A percentile compares a stretch with the other conserved stretches of the same genome.
These are phyloP conservation scores for Boechera retrofracta DNA, from an alignment of 345 rosid species.

Conservation along the genomic window DNA sequence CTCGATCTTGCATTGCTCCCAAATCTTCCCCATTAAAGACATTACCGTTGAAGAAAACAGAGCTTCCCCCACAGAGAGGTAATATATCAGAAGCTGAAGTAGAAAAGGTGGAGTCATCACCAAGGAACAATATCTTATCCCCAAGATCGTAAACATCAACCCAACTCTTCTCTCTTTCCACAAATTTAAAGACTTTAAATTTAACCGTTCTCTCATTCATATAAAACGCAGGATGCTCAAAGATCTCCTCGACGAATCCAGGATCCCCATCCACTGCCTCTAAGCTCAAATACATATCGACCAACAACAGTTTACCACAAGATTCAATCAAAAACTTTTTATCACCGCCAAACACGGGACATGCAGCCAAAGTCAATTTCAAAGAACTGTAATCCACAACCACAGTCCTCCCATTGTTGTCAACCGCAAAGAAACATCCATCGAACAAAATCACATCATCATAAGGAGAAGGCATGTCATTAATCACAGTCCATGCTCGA, in stretches of 20 bases:
- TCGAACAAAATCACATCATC: slow-evolving; percentile 76
- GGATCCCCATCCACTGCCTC: slow-evolving; percentile 55
- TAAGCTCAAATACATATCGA: slow-evolving; percentile 78
- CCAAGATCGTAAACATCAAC: slow-evolving; percentile 56
- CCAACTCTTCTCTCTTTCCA: slow-evolving; percentile 57
- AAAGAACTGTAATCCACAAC: slow-evolving; percentile 53
- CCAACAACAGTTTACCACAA: slow-evolving; percentile 67
- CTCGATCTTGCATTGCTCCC: slow-evolving; percentile 46
- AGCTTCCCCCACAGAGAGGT: slow-evolving; percentile 57
- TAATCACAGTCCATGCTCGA: slow-evolving; percentile 68
- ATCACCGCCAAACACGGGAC: slow-evolving; percentile 79
- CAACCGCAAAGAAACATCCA: slow-evolving; percentile 76
- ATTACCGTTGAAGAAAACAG: slow-evolving; percentile 65
- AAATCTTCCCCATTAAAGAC: slow-evolving; percentile 54
- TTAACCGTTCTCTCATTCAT: slow-evolving; percentile 77
- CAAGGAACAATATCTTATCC: slow-evolving; percentile 73
- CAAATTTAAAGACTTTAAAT: slow-evolving; percentile 72
- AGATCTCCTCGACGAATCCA: slow-evolving; percentile 40
- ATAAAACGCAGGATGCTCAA: slow-evolving; percentile 47
- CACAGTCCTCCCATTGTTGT: slow-evolving; percentile 71
- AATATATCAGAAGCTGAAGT: slow-evolving; percentile 58
- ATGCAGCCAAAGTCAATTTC: slow-evolving; percentile 45
- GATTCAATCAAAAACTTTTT: slow-evolving; percentile 91
- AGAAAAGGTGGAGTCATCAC: slow-evolving; percentile 82
- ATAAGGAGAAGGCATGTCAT: slow-evolving; percentile 79